A percentile compares a stretch with the other conserved stretches of the same genome.
Conservation (phyloP, 257 asterid species). For the Solanum paucissectum region DNA sequence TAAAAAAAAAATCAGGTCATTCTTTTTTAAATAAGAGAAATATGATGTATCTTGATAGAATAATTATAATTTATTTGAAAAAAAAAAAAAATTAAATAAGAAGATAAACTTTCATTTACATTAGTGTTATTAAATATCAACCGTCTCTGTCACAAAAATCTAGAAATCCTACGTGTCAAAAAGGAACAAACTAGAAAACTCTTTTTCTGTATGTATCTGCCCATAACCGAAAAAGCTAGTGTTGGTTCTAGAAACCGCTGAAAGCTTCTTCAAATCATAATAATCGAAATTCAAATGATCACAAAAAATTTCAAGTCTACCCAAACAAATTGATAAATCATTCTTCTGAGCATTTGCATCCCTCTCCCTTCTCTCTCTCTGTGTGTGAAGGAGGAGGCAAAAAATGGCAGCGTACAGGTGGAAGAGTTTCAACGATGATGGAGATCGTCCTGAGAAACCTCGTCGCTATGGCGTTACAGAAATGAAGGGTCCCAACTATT, state of each 20-base stretch:
- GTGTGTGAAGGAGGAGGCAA: not conserved
- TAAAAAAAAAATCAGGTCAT: too few species aligned
- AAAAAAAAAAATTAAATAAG: not conserved
- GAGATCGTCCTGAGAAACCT: constrained; percentile 94
- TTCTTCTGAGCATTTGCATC: not conserved
- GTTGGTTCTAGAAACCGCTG: constrained; percentile 44
- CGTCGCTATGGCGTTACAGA: constrained; percentile 78
- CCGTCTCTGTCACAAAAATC: not conserved
- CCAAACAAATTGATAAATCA: not conserved
- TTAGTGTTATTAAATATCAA: not conserved
- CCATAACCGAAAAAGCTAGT: not conserved
- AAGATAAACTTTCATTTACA: not conserved
- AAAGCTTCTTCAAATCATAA: constrained; percentile 16
- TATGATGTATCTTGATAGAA: not conserved
- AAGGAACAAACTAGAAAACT: not conserved
- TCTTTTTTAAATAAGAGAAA: too few species aligned
- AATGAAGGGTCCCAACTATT: constrained; percentile 62
- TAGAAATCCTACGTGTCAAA: not conserved
- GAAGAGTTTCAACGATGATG: constrained; percentile 87
- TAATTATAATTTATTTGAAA: not conserved
- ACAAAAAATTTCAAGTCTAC: too few species aligned
- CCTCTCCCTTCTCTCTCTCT: not conserved
- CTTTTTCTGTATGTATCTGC: not conserved
- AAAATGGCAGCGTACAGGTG: constrained; percentile 54
- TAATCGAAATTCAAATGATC: not conserved